These are phyloP conservation scores for Zygosaccharomyces pseudorouxii DNA, from an alignment of 805 yeast species.

Conservation along the genomic window DNA sequence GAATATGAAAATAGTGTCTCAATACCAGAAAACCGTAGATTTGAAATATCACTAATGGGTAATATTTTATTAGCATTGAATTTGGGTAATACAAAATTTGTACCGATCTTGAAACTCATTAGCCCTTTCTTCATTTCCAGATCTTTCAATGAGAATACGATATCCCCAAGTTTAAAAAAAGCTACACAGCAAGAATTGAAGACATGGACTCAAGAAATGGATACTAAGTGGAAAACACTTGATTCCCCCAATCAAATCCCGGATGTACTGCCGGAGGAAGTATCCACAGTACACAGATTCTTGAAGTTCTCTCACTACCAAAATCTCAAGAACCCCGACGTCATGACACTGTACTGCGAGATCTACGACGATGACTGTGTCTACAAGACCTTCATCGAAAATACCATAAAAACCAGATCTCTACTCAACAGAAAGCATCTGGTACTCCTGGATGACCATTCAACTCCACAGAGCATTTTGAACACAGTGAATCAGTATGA, in stretches of 20 bases:
- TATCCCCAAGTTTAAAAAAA: constrained; percentile 26
- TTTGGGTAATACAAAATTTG: constrained; percentile 43
- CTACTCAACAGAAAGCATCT: constrained; percentile 23
- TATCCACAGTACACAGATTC: constrained; percentile 22
- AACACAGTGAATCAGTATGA: constrained; percentile 37
- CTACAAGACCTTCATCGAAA: constrained; percentile 26
- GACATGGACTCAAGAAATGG: constrained; percentile 30
- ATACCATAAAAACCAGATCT: constrained; percentile 25
- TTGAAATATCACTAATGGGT: constrained; percentile 43
- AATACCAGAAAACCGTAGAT: constrained; percentile 35
- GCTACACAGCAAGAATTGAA: constrained; percentile 24
- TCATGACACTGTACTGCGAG: constrained; percentile 19
- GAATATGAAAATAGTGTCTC: constrained; percentile 27
- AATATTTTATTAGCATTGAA: constrained; percentile 47
- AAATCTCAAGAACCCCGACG: constrained; percentile 22
- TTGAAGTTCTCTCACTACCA: constrained; percentile 25
- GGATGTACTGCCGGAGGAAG: constrained; percentile 19
- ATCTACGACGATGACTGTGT: constrained; percentile 30
- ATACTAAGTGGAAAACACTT: constrained; percentile 23
- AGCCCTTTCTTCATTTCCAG: constrained; percentile 43
- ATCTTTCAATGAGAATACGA: constrained; percentile 33
- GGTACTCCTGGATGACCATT: constrained; percentile 15
- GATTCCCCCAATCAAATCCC: constrained; percentile 3
- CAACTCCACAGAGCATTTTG: constrained; percentile 27
- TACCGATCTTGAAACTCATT: constrained; percentile 39